These are phyloP conservation scores for Aureobasidium uvarum DNA, from an alignment of 2,329 filamentous ascomycete species.

Conservation along the genomic window DNA sequence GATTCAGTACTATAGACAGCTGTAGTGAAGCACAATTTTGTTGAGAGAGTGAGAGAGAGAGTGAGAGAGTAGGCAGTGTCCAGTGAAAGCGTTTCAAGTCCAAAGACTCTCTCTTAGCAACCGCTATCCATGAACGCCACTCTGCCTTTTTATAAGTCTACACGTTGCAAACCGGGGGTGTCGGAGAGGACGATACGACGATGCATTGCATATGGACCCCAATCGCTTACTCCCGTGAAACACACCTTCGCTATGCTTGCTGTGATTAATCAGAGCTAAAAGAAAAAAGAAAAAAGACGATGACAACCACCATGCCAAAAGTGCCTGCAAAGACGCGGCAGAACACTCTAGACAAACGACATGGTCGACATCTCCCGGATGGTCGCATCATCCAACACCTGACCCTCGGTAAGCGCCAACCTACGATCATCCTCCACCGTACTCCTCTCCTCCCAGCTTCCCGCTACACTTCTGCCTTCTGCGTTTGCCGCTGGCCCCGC, in stretches of 20 bases:
- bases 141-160: too few species aligned
- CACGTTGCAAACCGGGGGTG: neutral
- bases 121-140: too few species aligned
- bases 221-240: neutral
- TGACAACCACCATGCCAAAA: neutral
- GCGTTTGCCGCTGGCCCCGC: neutral
- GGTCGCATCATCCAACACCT: conserved; percentile 27
- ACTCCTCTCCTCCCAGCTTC: conserved; percentile 17
- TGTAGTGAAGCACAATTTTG: too few species aligned
- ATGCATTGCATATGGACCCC: neutral
- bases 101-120: neutral
- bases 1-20: too few species aligned
- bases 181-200: neutral
- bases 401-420: conserved; percentile 11
- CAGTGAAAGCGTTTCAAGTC: neutral
- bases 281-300: neutral
- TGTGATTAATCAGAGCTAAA: neutral
- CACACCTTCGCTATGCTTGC: neutral
- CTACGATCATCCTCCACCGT: conserved; percentile 12
- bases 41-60: too few species aligned
- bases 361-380: conserved; percentile 29
- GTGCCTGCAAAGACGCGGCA: too few species aligned
- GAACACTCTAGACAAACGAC: conserved; percentile 14
- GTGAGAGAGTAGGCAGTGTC: neutral
- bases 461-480: conserved; percentile 6